These are phyloP conservation scores for Coemansia sp. DNA, from an alignment of 371 early-diverging fungal species.

Conservation along the genomic window DNA sequence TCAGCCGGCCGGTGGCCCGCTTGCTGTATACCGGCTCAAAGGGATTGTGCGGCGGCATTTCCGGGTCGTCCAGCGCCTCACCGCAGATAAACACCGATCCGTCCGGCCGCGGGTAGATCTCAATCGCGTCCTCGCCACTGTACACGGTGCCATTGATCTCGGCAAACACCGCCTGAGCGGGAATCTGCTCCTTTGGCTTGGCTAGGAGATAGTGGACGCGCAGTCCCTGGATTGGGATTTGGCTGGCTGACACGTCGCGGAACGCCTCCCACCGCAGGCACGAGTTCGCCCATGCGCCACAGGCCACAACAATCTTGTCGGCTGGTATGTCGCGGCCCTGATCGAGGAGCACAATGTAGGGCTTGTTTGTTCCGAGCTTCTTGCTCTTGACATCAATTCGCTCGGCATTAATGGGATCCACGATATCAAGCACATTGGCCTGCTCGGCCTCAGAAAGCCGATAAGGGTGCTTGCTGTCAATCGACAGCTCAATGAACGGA, in stretches of 20 bases:
- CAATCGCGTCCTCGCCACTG: slow-evolving; percentile 51
- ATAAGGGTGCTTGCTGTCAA: slow-evolving; percentile 8
- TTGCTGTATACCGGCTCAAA: slow-evolving; percentile 49
- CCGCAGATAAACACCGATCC: slow-evolving; percentile 72
- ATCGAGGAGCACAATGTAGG: slow-evolving; percentile 38
- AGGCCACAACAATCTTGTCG: slow-evolving; percentile 49
- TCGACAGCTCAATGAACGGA: slow-evolving; percentile 36
- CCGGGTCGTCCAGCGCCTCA: slow-evolving; percentile 57
- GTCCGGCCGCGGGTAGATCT: slow-evolving; percentile 59
- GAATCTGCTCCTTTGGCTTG: slow-evolving; percentile 36
- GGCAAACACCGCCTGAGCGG: slow-evolving; percentile 51
- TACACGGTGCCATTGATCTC: slow-evolving; percentile 51
- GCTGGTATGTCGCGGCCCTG: slow-evolving; percentile 41
- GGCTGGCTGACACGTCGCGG: slow-evolving; percentile 45
- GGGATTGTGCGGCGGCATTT: slow-evolving; percentile 52
- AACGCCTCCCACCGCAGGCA: slow-evolving; percentile 48
- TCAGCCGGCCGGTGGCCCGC: slow-evolving; percentile 44
- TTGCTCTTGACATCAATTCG: slow-evolving; percentile 1
- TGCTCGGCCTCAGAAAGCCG: background rate
- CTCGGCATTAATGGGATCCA: slow-evolving; percentile 2
- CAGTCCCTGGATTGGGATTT: slow-evolving; percentile 50
- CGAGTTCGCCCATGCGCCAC: slow-evolving; percentile 50
- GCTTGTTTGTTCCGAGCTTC: slow-evolving; percentile 14
- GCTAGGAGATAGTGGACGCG: slow-evolving; percentile 50
- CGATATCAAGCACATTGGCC: slow-evolving; percentile 12